A percentile compares a stretch with the other conserved stretches of the same genome.
Conservation (phyloP, 805 yeast species). For the Ogataea degrootiae region DNA sequence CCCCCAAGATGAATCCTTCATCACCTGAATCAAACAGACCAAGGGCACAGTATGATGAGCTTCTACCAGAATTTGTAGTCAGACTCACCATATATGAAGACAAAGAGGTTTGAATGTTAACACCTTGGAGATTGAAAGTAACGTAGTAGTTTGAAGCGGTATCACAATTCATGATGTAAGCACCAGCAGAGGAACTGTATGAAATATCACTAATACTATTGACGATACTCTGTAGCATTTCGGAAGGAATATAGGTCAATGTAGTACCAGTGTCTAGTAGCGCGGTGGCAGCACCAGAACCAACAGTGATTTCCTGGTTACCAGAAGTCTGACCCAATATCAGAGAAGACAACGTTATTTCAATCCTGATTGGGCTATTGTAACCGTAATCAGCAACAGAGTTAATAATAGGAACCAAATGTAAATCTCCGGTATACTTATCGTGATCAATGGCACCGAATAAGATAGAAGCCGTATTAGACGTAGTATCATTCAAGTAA, state of each 20-base stretch:
- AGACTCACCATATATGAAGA: slow-evolving; percentile 19
- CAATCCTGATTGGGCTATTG: slow-evolving; percentile 39
- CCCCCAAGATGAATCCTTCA: slow-evolving; percentile 43
- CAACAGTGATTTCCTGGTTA: slow-evolving; percentile 15
- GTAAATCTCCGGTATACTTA: slow-evolving; percentile 50
- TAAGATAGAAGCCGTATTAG: slow-evolving; percentile 48
- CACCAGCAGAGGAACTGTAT: slow-evolving; percentile 37
- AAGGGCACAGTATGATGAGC: slow-evolving; percentile 37
- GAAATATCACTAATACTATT: slow-evolving; percentile 33
- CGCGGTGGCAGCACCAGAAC: slow-evolving; percentile 32
- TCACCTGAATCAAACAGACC: slow-evolving; percentile 35
- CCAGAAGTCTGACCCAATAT: slow-evolving; percentile 17
- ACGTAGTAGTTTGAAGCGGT: slow-evolving; percentile 26
- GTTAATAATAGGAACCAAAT: slow-evolving; percentile 49
- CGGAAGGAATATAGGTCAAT: slow-evolving; percentile 39
- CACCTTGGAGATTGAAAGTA: slow-evolving; percentile 55
- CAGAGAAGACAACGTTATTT: slow-evolving; percentile 43
- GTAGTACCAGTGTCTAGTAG: slow-evolving; percentile 60
- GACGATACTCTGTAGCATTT: slow-evolving; percentile 22
- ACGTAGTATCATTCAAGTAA: slow-evolving; percentile 43
- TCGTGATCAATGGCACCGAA: slow-evolving; percentile 72
- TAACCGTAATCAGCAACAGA: slow-evolving; percentile 30
- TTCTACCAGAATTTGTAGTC: slow-evolving; percentile 10
- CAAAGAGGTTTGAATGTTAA: slow-evolving; percentile 48
- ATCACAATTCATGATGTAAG: slow-evolving; percentile 44